These are phyloP conservation scores for Oryza meridionalis DNA, from an alignment of 176 grass and related monocot genomes.

Conservation along the genomic window DNA sequence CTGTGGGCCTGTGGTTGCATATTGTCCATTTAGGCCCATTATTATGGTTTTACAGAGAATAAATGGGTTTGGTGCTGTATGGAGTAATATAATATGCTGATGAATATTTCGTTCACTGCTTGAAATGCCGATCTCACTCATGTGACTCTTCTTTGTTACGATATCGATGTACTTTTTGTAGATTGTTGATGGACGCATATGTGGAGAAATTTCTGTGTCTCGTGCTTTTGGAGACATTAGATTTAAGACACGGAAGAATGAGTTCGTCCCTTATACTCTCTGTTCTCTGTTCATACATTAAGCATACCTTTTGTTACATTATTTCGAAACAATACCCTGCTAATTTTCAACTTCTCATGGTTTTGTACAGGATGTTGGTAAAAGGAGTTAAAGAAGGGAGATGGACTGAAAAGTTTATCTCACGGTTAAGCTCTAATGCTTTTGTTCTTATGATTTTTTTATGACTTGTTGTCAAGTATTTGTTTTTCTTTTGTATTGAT, in stretches of 20 bases:
- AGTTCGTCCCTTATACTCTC: conserved; percentile 74
- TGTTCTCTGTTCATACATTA: conserved; percentile 30
- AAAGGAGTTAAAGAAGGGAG: conserved; percentile 83
- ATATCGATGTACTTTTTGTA: conserved; percentile 33
- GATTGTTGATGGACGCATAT: conserved; percentile 98
- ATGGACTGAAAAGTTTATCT: conserved; percentile 90
- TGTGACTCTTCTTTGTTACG: conserved; percentile 28
- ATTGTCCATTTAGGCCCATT: background rate
- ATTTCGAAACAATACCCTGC: background rate
- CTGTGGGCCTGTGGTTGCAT: background rate
- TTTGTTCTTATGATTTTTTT: conserved; percentile 17
- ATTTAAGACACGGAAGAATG: conserved; percentile 88
- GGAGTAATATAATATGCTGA: background rate
- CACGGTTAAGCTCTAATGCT: conserved; percentile 48
- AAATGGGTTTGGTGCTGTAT: background rate
- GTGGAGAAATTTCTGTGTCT: conserved; percentile 95
- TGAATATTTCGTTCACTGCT: conserved; percentile 26
- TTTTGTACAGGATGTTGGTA: conserved; percentile 74
- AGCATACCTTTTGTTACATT: background rate
- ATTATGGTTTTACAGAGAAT: conserved; percentile 11
- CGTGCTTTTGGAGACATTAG: conserved; percentile 97
- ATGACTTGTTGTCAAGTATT: background rate
- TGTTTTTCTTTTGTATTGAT: background rate
- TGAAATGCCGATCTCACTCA: conserved; percentile 6
- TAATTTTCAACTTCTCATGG: conserved; percentile 35